These are phyloP conservation scores for Papilionanthe hybrid DNA, from an alignment of 116 monocot genomes.

Conservation along the genomic window DNA sequence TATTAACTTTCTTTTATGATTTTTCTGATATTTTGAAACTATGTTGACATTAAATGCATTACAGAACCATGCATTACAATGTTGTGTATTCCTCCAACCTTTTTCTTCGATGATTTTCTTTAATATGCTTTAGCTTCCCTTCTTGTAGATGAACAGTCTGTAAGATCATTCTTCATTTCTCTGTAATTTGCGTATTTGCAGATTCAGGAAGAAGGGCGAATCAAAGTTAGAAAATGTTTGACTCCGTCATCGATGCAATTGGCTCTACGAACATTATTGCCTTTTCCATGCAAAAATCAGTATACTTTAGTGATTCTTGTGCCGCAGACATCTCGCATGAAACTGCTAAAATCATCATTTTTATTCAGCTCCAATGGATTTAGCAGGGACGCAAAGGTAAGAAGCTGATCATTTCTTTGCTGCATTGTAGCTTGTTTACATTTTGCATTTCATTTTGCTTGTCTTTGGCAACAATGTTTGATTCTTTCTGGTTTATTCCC, in stretches of 20 bases:
- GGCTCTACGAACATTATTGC: conserved; percentile 76
- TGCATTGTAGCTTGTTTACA: background rate
- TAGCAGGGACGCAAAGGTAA: conserved; percentile 68
- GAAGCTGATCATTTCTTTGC: background rate
- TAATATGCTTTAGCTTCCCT: background rate
- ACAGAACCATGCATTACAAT: background rate
- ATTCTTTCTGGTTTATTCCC: background rate
- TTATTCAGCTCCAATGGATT: conserved; percentile 23
- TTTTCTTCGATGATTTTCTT: background rate
- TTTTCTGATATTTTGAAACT: background rate
- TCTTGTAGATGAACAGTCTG: background rate
- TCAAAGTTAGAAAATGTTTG: conserved; percentile 61
- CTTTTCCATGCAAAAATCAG: conserved; percentile 79
- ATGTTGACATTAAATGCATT: background rate
- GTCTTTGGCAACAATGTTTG: background rate
- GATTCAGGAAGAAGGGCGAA: conserved; percentile 88
- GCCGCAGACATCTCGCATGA: conserved; percentile 57
- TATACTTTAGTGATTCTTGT: conserved; percentile 88
- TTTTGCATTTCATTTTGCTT: background rate
- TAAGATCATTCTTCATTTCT: background rate
- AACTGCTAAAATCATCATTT: conserved; percentile 41
- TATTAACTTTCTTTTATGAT: background rate
- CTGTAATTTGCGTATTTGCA: conserved; percentile 14
- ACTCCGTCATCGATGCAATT: conserved; percentile 42
- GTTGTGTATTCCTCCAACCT: background rate